phyloP scores from a whole-genome alignment of 1,284 basidiomycete species.

The Boletus mariae region DNA sequence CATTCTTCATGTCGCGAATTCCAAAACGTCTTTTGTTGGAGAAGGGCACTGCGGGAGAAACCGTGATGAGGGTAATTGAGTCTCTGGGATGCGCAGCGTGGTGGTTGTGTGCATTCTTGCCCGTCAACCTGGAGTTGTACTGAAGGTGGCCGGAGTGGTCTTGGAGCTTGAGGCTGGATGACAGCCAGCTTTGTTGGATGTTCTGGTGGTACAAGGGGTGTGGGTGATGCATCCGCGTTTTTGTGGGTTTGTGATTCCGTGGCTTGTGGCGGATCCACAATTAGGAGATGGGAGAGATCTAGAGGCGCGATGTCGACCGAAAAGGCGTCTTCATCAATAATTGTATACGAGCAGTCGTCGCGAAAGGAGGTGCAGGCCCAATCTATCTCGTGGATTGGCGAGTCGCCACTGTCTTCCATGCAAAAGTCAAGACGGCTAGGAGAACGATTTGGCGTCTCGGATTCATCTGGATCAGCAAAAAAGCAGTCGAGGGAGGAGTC shows the following conservation, averaged over 20 bases:
- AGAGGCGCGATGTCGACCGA: conserved; percentile 4
- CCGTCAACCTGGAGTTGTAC: conserved; percentile 3
- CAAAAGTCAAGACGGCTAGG: conserved; percentile 36
- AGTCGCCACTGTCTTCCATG: conserved; percentile 2
- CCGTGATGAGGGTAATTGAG: conserved; percentile 45
- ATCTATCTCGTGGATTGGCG: conserved; percentile 5
- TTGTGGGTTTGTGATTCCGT: conserved; percentile 4
- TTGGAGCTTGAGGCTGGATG: conserved; percentile 15
- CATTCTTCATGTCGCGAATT: conserved; percentile 47
- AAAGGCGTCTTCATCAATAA: conserved; percentile 10
- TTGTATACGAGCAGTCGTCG: background rate
- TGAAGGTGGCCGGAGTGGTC: conserved; percentile 19
- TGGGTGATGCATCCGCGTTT: background rate
- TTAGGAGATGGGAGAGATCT: background rate
- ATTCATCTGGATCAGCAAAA: conserved; percentile 17
- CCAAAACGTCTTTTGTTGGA: conserved; percentile 61
- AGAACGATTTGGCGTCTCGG: conserved; percentile 23
- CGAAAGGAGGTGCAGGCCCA: conserved; percentile 10
- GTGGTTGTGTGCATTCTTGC: conserved; percentile 4
- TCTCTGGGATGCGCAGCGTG: conserved; percentile 14
- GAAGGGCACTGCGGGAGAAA: conserved; percentile 53
- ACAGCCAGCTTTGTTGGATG: background rate
- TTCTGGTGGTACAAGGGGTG: conserved; percentile 5
- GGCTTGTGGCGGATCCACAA: conserved; percentile 3
- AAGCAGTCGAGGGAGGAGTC: conserved; percentile 2